A percentile compares a stretch with the other conserved stretches of the same genome.
phyloP scores from a whole-genome alignment of 345 rosid species.

The Raphanus sativus region DNA sequence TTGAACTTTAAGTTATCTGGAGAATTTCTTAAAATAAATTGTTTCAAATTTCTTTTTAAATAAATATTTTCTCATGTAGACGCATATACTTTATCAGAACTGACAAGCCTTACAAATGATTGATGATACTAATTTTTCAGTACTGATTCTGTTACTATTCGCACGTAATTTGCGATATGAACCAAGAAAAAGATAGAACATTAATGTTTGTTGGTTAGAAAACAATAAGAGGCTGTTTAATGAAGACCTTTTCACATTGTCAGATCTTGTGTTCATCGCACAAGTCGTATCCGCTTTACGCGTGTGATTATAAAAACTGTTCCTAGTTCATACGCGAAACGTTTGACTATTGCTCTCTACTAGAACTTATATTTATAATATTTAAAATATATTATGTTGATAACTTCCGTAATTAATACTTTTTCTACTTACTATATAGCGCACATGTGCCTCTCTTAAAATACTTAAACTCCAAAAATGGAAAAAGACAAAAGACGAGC shows the following conservation, averaged over 20 bases:
- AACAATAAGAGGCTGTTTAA: slow-evolving; percentile 9
- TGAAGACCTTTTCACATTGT: neutral
- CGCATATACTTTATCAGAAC: neutral
- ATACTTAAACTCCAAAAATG: neutral
- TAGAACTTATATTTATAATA: neutral
- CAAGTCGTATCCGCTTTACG: slow-evolving; percentile 30
- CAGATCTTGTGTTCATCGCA: slow-evolving; percentile 28
- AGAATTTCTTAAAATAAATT: neutral
- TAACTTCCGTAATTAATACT: neutral
- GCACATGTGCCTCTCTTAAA: slow-evolving; percentile 19
- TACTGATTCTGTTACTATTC: neutral
- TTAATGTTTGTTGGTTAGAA: neutral
- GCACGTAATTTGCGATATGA: neutral
- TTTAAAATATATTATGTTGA: neutral
- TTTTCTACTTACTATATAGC: neutral
- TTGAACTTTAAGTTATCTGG: neutral
- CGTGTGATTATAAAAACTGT: slow-evolving; percentile 24
- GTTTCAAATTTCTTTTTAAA: neutral
- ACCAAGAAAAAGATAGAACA: neutral
- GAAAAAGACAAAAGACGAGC: neutral
- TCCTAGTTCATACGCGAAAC: slow-evolving; percentile 28
- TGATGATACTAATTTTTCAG: neutral
- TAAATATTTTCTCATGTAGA: neutral
- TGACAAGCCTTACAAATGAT: neutral
- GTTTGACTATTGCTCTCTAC: slow-evolving; percentile 22